Evolutionary conservation across 345 rosid species (phyloP).

Genomic region (Eucalyptus paniculata): DNA sequence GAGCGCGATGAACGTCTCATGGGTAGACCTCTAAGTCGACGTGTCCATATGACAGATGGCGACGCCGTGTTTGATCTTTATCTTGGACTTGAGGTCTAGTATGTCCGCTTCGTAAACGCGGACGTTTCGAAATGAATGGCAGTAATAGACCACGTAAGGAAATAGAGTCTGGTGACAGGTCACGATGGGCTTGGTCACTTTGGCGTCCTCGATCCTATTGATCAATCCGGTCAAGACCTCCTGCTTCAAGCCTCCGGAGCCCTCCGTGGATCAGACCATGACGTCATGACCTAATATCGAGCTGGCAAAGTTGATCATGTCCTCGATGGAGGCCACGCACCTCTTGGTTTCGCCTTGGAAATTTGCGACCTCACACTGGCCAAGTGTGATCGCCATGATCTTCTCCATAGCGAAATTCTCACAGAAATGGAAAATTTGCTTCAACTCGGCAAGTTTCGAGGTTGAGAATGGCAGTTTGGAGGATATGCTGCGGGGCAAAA

Average conservation of each 20-base stretch:
- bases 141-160: constrained; percentile 42
- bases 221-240: constrained; percentile 44
- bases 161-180: constrained; percentile 81
- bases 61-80: too few species aligned
- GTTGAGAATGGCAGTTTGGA: constrained; percentile 56
- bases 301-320: constrained; percentile 73
- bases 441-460: constrained; percentile 10
- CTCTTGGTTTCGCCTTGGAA: constrained; percentile 64
- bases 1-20: too few species aligned
- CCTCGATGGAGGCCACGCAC: constrained; percentile 82
- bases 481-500: constrained; percentile 57
- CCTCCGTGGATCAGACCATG: constrained; percentile 47
- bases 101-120: too few species aligned
- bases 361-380: constrained; percentile 47
- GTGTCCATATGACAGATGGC: too few species aligned
- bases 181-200: constrained; percentile 42
- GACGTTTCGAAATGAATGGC: too few species aligned
- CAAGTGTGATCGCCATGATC: constrained; percentile 30
- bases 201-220: constrained; percentile 47
- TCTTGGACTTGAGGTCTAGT: too few species aligned
- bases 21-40: too few species aligned
- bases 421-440: constrained; percentile 26
- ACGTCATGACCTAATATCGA: constrained; percentile 48
- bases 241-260: constrained; percentile 30
- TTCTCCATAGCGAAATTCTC: constrained; percentile 52